These are phyloP conservation scores for Coemansia umbellata DNA, from an alignment of 192 early-diverging fungal genomes.

Conservation along the genomic window DNA sequence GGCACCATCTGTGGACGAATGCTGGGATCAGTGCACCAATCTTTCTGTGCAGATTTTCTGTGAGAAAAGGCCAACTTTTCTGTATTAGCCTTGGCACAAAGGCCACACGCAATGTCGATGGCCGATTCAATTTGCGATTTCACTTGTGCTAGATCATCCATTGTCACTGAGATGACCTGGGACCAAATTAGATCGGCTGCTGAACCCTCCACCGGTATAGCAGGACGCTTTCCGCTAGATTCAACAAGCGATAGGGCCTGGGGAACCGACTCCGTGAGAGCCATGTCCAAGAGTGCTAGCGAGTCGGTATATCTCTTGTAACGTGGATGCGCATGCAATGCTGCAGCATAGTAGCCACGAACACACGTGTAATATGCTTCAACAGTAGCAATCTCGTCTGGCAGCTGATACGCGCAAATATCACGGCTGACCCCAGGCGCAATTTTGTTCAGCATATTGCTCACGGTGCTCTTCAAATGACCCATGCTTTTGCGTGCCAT, in stretches of 20 bases:
- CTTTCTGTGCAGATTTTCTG: neutral
- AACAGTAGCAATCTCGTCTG: constrained; percentile 19
- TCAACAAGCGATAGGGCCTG: constrained; percentile 1
- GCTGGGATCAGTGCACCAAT: constrained; percentile 1
- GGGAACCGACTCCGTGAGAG: constrained; percentile 14
- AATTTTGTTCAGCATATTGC: constrained; percentile 9
- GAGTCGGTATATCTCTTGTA: constrained; percentile 17
- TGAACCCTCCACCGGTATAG: neutral
- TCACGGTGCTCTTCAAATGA: constrained; percentile 6
- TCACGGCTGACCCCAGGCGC: constrained; percentile 13
- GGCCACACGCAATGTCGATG: constrained; percentile 4
- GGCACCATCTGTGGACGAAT: constrained; percentile 10
- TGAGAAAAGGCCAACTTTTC: neutral
- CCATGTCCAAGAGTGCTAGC: constrained; percentile 34
- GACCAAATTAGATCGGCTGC: constrained; percentile 17
- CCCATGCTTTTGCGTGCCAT: constrained; percentile 21
- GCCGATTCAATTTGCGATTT: constrained; percentile 3
- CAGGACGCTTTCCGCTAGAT: neutral
- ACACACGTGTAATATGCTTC: constrained; percentile 29
- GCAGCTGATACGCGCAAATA: constrained; percentile 12
- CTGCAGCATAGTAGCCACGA: constrained; percentile 33
- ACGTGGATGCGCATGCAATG: constrained; percentile 21
- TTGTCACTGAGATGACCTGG: constrained; percentile 1
- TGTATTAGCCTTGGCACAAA: constrained; percentile 8
- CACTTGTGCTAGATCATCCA: constrained; percentile 1